Evolutionary conservation across 2,329 filamentous ascomycete genomes (phyloP).

Genomic region (Verticillium albo-atrum): DNA sequence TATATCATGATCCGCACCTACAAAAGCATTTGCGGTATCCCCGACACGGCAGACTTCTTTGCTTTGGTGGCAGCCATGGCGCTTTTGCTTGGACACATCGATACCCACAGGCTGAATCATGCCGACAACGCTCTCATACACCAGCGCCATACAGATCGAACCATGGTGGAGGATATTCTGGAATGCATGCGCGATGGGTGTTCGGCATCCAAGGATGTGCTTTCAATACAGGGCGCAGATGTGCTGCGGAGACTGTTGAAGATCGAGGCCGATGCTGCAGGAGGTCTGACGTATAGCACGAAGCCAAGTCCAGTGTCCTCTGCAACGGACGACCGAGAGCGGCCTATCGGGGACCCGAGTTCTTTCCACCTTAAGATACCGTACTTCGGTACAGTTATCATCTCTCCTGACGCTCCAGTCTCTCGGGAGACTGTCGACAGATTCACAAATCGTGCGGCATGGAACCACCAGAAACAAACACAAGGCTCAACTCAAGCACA

Average conservation of each 20-base stretch:
- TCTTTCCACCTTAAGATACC: constrained; percentile 11
- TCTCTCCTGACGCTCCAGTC: constrained; percentile 17
- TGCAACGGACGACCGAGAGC: background rate
- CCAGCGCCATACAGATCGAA: constrained; percentile 33
- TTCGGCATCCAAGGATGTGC: constrained; percentile 21
- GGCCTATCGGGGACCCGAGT: background rate
- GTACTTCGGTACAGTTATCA: constrained; percentile 25
- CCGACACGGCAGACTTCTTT: constrained; percentile 30
- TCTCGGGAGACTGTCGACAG: constrained; percentile 15
- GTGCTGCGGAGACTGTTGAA: constrained; percentile 23
- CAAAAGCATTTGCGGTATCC: constrained; percentile 14
- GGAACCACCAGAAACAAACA: background rate
- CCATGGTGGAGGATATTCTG: constrained; percentile 29
- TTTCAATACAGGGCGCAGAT: constrained; percentile 23
- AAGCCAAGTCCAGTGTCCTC: background rate
- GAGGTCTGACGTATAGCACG: constrained; percentile 6
- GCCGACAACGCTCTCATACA: constrained; percentile 25
- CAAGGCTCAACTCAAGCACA: too few relatives aligned
- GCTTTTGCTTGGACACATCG: constrained; percentile 30
- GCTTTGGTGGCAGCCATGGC: constrained; percentile 30
- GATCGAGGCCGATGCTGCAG: constrained; percentile 25
- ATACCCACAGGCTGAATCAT: constrained; percentile 16
- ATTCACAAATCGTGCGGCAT: background rate
- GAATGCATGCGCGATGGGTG: constrained; percentile 26
- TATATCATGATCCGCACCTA: constrained; percentile 27